These are phyloP conservation scores for Tilletia setariae DNA, from an alignment of 1,284 basidiomycete genomes.

Conservation along the genomic window DNA sequence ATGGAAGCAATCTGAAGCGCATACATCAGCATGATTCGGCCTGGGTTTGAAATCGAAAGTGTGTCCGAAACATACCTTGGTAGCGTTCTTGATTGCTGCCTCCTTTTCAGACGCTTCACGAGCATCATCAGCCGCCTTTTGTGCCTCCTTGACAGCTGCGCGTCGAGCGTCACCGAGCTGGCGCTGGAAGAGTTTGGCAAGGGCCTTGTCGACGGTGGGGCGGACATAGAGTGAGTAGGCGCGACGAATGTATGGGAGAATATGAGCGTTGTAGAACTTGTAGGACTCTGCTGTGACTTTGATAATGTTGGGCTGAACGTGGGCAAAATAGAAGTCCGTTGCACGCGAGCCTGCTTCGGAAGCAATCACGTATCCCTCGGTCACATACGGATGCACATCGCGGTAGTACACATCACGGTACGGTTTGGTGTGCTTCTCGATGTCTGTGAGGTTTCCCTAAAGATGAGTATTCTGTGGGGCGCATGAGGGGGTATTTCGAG, in stretches of 20 bases:
- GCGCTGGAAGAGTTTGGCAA: slow-evolving; percentile 32
- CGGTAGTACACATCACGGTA: slow-evolving; percentile 45
- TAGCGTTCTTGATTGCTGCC: background rate
- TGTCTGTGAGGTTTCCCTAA: slow-evolving; percentile 17
- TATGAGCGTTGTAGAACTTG: slow-evolving; percentile 31
- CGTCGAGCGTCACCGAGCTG: slow-evolving; percentile 1
- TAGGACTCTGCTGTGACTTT: background rate
- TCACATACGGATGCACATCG: slow-evolving; percentile 49
- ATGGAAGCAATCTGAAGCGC: slow-evolving; percentile 20
- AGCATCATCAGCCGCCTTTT: slow-evolving; percentile 25
- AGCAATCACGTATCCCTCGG: slow-evolving; percentile 33
- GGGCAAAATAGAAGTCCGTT: slow-evolving; percentile 22
- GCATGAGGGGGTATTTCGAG: background rate
- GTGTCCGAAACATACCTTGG: background rate
- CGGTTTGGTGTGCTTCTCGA: slow-evolving; percentile 38
- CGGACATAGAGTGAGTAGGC: slow-evolving; percentile 42
- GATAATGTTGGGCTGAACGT: slow-evolving; percentile 24
- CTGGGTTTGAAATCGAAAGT: background rate
- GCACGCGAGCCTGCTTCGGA: slow-evolving; percentile 25
- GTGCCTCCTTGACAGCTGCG: slow-evolving; percentile 22
- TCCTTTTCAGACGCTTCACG: slow-evolving; percentile 35
- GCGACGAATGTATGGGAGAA: slow-evolving; percentile 35
- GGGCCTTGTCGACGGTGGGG: slow-evolving; percentile 38
- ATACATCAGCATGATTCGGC: background rate
- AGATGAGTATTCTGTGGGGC: too few relatives aligned